A percentile compares a stretch with the other conserved stretches of the same genome.
phyloP scores from a whole-genome alignment of 83 land plant species.

The Picea abies region DNA sequence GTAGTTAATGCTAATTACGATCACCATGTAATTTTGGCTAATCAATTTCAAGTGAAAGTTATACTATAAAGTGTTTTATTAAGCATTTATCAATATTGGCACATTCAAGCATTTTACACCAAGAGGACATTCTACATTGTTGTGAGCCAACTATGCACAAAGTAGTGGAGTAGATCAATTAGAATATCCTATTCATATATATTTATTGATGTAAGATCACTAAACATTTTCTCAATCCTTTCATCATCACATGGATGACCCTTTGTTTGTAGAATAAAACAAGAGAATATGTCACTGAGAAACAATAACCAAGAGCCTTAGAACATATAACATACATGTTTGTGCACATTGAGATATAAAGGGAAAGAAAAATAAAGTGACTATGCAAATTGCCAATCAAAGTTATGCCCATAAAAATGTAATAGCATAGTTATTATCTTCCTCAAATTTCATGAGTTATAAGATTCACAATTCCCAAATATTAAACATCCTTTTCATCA shows the following conservation, averaged over 20 bases:
- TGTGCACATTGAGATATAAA: neutral
- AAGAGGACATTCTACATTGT: too few relatives aligned
- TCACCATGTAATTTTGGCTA: too few relatives aligned
- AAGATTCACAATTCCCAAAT: neutral
- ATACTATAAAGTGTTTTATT: neutral
- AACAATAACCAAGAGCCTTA: neutral
- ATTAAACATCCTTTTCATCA: neutral
- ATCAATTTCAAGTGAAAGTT: too few relatives aligned
- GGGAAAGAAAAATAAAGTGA: neutral
- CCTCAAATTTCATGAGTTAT: neutral
- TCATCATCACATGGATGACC: conserved; percentile 70
- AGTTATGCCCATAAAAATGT: neutral
- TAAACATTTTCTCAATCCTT: conserved; percentile 41
- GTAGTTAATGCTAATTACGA: too few relatives aligned
- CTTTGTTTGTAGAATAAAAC: conserved; percentile 45
- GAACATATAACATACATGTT: neutral
- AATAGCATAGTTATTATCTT: too few relatives aligned
- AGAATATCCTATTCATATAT: too few relatives aligned
- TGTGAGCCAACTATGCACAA: too few relatives aligned
- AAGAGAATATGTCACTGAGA: neutral
- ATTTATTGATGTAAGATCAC: too few relatives aligned
- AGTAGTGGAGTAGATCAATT: too few relatives aligned
- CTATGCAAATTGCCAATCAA: neutral
- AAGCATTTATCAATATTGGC: neutral
- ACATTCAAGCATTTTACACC: neutral